Percentiles rank a stretch among this genome's conserved stretches.
These are phyloP conservation scores for Ceratocystis smalleyi DNA, from an alignment of 2,329 filamentous ascomycete genomes.

Conservation along the genomic window DNA sequence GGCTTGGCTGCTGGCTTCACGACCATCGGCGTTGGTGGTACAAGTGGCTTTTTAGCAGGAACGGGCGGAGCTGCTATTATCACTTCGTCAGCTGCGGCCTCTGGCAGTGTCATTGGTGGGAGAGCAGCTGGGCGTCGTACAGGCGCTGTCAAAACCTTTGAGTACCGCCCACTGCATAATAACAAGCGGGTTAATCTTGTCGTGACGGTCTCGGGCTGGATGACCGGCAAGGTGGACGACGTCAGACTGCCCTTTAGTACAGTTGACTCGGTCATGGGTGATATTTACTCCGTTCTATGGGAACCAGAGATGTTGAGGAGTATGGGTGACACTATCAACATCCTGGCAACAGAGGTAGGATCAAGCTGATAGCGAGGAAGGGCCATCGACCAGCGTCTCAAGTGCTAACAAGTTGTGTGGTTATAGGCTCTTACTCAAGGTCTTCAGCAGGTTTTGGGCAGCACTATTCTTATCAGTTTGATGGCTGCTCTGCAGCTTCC, in stretches of 20 bases:
- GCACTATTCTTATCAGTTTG: slow-evolving; percentile 69
- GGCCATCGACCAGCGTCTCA: not conserved
- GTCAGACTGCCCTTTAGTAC: slow-evolving; percentile 92
- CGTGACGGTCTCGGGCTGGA: slow-evolving; percentile 90
- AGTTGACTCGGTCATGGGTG: slow-evolving; percentile 92
- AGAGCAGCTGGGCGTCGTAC: slow-evolving; percentile 76
- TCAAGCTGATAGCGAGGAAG: slow-evolving; percentile 18
- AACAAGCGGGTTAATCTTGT: slow-evolving; percentile 96
- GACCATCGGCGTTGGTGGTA: slow-evolving; percentile 83
- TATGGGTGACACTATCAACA: slow-evolving; percentile 98
- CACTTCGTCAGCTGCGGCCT: slow-evolving; percentile 72
- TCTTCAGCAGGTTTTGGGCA: slow-evolving; percentile 84
- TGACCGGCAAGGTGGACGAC: slow-evolving; percentile 95
- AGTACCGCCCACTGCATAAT: slow-evolving; percentile 91
- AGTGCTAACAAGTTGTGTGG: not conserved
- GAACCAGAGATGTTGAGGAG: slow-evolving; percentile 95
- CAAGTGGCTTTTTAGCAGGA: slow-evolving; percentile 75
- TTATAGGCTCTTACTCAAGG: slow-evolving; percentile 78
- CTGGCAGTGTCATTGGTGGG: slow-evolving; percentile 72
- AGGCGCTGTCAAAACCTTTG: slow-evolving; percentile 86
- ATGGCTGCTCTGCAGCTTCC: slow-evolving; percentile 93
- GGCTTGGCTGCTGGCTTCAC: slow-evolving; percentile 90
- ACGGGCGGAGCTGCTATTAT: slow-evolving; percentile 88
- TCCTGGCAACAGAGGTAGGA: slow-evolving; percentile 85
- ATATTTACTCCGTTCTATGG: slow-evolving; percentile 93